Evolutionary conservation across 768 basidiomycete species (phyloP).

Genomic region (Suillus lakei): DNA sequence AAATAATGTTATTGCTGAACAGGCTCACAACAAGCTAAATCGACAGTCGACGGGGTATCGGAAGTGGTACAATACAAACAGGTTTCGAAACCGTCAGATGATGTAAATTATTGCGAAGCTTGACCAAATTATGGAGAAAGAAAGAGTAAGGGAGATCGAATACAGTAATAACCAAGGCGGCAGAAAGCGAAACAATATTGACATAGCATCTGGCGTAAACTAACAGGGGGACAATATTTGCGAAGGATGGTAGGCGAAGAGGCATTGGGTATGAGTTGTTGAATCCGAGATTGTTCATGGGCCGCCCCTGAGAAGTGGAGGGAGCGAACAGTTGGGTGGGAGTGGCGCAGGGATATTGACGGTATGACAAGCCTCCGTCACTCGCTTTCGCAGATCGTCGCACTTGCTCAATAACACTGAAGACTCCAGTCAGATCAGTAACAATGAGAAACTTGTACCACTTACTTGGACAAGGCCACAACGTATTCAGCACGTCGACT

Average conservation of each 20-base stretch:
- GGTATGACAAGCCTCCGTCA: slow-evolving; percentile 52
- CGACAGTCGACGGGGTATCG: slow-evolving; percentile 14
- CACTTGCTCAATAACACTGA: slow-evolving; percentile 54
- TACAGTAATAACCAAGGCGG: slow-evolving; percentile 37
- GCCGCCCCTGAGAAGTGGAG: slow-evolving; percentile 35
- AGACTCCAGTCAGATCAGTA: slow-evolving; percentile 4
- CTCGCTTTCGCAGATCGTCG: slow-evolving; percentile 51
- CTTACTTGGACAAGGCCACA: slow-evolving; percentile 68
- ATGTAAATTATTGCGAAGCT: slow-evolving; percentile 3
- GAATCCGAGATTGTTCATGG: slow-evolving; percentile 15
- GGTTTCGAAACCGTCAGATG: background rate
- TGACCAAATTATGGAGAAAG: slow-evolving; percentile 10
- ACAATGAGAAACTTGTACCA: background rate
- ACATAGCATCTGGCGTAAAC: slow-evolving; percentile 34
- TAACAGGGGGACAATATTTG: slow-evolving; percentile 30
- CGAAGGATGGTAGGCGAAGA: background rate
- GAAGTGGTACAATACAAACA: slow-evolving; percentile 9
- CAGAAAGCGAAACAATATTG: slow-evolving; percentile 27
- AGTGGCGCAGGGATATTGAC: slow-evolving; percentile 47
- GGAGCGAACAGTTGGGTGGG: slow-evolving; percentile 43
- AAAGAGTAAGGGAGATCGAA: slow-evolving; percentile 7
- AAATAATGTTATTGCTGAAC: slow-evolving; percentile 2
- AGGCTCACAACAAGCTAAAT: slow-evolving; percentile 8
- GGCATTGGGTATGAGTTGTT: background rate
- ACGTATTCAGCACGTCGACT: slow-evolving; percentile 66